A percentile compares a stretch with the other conserved stretches of the same genome.
These are phyloP conservation scores for Scutellaria minor DNA, from an alignment of 257 asterid genomes.

Conservation along the genomic window DNA sequence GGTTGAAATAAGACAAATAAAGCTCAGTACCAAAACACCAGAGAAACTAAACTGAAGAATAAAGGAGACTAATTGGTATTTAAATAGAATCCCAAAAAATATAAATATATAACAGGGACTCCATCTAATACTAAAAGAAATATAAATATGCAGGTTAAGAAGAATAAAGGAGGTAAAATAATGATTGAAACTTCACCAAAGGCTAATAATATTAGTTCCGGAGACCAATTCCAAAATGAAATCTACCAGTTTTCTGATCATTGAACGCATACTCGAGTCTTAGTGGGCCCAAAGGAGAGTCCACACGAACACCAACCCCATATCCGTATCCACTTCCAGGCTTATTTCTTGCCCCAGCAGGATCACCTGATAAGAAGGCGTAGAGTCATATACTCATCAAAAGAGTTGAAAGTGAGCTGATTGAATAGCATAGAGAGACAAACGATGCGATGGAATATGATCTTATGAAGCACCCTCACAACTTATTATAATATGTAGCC, in stretches of 20 bases:
- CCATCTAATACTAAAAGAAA: neutral
- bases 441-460: neutral
- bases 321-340: conserved; percentile 95
- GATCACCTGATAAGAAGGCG: conserved; percentile 65
- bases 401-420: neutral
- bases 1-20: too few species aligned
- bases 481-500: neutral
- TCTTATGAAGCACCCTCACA: neutral
- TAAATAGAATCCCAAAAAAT: too few species aligned
- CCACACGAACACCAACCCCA: conserved; percentile 88
- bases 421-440: neutral
- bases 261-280: conserved; percentile 95
- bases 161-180: neutral
- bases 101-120: neutral
- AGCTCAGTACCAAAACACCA: too few species aligned
- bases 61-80: too few species aligned
- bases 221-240: conserved; percentile 92
- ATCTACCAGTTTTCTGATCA: conserved; percentile 78
- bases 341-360: conserved; percentile 94
- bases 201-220: conserved; percentile 52
- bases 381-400: neutral
- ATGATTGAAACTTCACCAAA: neutral
- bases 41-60: too few species aligned
- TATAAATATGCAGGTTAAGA: neutral
- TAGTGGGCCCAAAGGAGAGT: conserved; percentile 90